A percentile compares a stretch with the other conserved stretches of the same genome.
phyloP scores from a whole-genome alignment of 768 basidiomycete genomes.

The Crepidotus variabilis region DNA sequence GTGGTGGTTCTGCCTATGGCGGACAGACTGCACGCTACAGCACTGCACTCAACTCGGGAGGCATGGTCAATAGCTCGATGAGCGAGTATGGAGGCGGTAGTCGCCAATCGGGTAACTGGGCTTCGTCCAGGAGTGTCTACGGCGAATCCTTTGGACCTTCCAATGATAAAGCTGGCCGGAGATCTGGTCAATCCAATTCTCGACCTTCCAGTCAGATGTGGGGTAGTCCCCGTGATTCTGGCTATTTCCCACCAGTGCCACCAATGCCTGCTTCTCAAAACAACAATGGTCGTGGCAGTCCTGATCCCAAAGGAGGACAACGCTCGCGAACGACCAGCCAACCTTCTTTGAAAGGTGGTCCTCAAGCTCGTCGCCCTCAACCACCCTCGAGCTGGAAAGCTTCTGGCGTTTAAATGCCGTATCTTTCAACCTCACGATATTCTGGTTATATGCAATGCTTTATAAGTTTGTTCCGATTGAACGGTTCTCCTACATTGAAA shows the following conservation, averaged over 20 bases:
- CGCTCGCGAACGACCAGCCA: conserved; percentile 42
- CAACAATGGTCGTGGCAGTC: conserved; percentile 15
- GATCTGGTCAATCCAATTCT: conserved; percentile 16
- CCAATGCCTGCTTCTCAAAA: conserved; percentile 28
- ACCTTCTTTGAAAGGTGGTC: conserved; percentile 31
- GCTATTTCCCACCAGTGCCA: conserved; percentile 40
- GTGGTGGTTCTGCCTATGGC: conserved; percentile 1
- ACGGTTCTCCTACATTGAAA: not conserved
- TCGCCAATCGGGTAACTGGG: conserved; percentile 44
- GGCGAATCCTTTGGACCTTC: conserved; percentile 58
- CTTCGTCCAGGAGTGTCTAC: conserved; percentile 62
- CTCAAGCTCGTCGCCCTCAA: conserved; percentile 32
- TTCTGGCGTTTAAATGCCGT: conserved; percentile 18
- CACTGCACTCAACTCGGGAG: conserved; percentile 19
- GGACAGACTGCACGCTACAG: conserved; percentile 11
- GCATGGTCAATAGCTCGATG: conserved; percentile 42
- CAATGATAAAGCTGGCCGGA: conserved; percentile 5
- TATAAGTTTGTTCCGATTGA: conserved; percentile 1
- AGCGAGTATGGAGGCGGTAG: conserved; percentile 62
- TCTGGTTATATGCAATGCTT: conserved; percentile 2
- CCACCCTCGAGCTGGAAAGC: conserved; percentile 67
- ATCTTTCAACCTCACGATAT: not conserved
- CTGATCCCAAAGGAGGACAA: conserved; percentile 16
- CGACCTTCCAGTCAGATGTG: conserved; percentile 2
- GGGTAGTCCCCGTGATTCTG: conserved; percentile 29